Percentiles rank a stretch among this genome's conserved stretches.
phyloP scores from a whole-genome alignment of 805 yeast genomes.

The Ogataea chonburiensis region DNA sequence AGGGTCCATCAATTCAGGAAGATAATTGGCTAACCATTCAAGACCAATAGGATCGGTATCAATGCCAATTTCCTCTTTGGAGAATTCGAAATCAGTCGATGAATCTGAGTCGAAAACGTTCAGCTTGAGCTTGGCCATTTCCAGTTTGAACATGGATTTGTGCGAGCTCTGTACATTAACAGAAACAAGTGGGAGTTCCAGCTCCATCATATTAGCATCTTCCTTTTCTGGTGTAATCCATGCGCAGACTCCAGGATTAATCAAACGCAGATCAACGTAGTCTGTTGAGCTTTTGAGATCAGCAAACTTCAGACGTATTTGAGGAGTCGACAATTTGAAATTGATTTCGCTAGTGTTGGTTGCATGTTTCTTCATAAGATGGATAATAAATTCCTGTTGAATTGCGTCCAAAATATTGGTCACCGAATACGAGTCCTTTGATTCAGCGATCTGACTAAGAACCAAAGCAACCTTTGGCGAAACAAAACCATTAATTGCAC shows the following conservation, averaged over 20 bases:
- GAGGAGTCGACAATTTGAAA: constrained; percentile 49
- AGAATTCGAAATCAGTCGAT: constrained; percentile 11
- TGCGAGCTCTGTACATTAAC: constrained; percentile 14
- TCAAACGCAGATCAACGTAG: constrained; percentile 30
- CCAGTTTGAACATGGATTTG: constrained; percentile 16
- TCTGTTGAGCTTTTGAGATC: constrained; percentile 22
- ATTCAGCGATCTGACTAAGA: constrained; percentile 34
- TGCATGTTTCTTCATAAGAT: constrained; percentile 29
- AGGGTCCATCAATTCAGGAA: constrained; percentile 11
- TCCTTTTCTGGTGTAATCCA: constrained; percentile 17
- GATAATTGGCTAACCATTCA: constrained; percentile 21
- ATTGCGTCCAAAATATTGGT: constrained; percentile 59
- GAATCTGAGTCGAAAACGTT: constrained; percentile 1
- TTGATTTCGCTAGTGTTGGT: constrained; percentile 38
- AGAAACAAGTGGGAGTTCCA: constrained; percentile 6
- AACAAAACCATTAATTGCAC: constrained; percentile 44
- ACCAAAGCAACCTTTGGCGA: constrained; percentile 38
- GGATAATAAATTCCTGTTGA: constrained; percentile 56
- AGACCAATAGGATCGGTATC: constrained; percentile 23
- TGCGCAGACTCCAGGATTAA: constrained; percentile 38
- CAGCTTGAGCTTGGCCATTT: constrained; percentile 7
- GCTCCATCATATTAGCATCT: background rate
- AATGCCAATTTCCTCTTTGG: constrained; percentile 18
- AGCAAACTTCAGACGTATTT: constrained; percentile 31
- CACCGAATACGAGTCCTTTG: constrained; percentile 41